Percentiles rank a stretch among this genome's conserved stretches.
Conservation (phyloP, 306 rosid species). For the Corylus heterophylla region DNA sequence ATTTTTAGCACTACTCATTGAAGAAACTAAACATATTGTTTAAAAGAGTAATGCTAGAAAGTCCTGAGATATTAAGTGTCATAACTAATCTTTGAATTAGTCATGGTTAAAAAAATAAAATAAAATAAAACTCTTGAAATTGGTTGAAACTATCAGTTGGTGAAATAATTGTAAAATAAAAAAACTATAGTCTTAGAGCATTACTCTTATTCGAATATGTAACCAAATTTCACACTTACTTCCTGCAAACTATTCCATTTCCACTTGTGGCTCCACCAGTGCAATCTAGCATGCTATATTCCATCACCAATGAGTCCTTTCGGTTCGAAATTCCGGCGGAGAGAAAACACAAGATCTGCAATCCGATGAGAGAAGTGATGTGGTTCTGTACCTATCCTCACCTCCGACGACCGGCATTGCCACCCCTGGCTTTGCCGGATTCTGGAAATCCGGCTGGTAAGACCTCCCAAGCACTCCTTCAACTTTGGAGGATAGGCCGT, state of each 20-base stretch:
- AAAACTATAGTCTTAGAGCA: no score
- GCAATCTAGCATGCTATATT: slow-evolving; percentile 58
- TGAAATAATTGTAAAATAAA: no score
- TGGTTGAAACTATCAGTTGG: no score
- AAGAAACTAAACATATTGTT: background rate
- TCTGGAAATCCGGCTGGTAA: slow-evolving; percentile 71
- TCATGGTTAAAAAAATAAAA: no score
- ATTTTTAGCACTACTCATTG: no score
- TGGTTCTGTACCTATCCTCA: slow-evolving; percentile 66
- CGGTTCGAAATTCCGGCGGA: slow-evolving; percentile 19
- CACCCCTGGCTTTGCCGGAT: slow-evolving; percentile 72
- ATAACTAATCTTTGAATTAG: no score
- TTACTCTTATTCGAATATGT: background rate
- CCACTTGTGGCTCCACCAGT: slow-evolving; percentile 51
- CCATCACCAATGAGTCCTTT: slow-evolving; percentile 19
- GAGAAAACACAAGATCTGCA: slow-evolving; percentile 59
- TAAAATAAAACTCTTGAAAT: no score
- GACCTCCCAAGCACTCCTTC: slow-evolving; percentile 93
- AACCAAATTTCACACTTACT: slow-evolving; percentile 24
- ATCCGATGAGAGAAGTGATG: slow-evolving; percentile 65
- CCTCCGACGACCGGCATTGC: slow-evolving; percentile 89
- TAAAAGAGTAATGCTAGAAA: no score
- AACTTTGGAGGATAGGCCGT: slow-evolving; percentile 55
- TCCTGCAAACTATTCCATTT: slow-evolving; percentile 78
- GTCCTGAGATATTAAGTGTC: no score